Base-by-base conservation (phyloP, 23 red algal genomes). In the Agarophyton chilense region DNA sequence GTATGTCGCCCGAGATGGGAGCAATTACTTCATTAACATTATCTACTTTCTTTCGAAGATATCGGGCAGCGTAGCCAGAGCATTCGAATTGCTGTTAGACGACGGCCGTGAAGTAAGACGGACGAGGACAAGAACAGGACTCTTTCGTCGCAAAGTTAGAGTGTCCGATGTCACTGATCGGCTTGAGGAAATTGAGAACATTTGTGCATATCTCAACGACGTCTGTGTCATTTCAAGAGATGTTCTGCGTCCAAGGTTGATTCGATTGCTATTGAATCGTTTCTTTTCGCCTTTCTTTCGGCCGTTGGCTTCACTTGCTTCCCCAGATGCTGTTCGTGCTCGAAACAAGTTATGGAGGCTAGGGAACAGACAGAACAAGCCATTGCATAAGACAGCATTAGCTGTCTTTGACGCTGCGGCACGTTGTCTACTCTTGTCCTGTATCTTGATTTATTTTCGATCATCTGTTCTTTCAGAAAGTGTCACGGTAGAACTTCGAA, bases 121-220 rank as follows among this genome's bases (percentile, higher is more conserved):
- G 33, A 74, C 88, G 11, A 73, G 75, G 58, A 91, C 73, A 22
- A 38, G 76, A 14, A 81, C 76, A 49, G 77, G 76, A 31, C 52
- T 91, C 14, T 81, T 91, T 72, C 88, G 88, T 52, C 74, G 77
- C 10, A 72, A 75, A 44, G 77, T 91, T 49, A 21, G 70, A 41
- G 31, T 91, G 10, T 82, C 88, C 8, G 76, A 91, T 32, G 58
- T 91, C 1, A 73, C 58, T 21, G 77, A 51, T 34, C 71, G 77
- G 28, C 45, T 91, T 18, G 88, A 81, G 40, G 88, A 91, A 80
- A 82, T 91, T 45, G 88, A 91, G 26, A 91, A 91, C 41, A 73
- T 91, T 7, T 82, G 56, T 44, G 55, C 75, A 2, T 91, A 91
- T 72, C 77, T 91, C 25, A 67, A 67, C 38, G 88, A 91, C 34